Conservation (phyloP, 805 yeast species). For the Peterozyma xylosa region DNA sequence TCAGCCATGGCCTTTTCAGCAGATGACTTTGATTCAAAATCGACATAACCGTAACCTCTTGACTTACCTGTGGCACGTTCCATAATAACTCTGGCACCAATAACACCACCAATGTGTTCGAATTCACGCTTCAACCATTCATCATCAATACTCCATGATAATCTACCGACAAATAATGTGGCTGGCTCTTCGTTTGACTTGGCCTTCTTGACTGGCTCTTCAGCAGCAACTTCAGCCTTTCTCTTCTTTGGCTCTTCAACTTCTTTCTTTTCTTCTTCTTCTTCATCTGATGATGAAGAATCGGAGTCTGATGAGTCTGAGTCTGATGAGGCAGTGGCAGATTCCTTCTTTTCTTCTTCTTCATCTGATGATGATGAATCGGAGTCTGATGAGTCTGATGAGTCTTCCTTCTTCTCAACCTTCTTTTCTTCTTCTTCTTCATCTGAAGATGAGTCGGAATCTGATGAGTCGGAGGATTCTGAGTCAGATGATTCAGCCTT, state of each 20-base stretch:
- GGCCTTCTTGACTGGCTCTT: constrained; percentile 43
- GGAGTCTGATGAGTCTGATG: constrained; percentile 12
- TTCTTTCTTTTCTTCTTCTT: constrained; percentile 25
- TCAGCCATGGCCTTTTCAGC: constrained; percentile 85
- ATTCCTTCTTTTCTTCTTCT: constrained; percentile 8
- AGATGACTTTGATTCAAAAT: constrained; percentile 65
- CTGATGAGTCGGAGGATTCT: constrained; percentile 10
- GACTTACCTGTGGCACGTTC: constrained; percentile 91
- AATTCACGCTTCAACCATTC: constrained; percentile 89
- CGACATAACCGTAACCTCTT: constrained; percentile 97
- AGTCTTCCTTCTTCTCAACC: constrained; percentile 7
- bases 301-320: constrained; percentile 9
- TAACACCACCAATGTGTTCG: constrained; percentile 73
- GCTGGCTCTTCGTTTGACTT: constrained; percentile 55
- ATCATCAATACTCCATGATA: constrained; percentile 96
- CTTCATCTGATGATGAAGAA: constrained; percentile 19
- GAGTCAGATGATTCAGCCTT: constrained; percentile 15
- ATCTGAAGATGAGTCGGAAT: constrained; percentile 11
- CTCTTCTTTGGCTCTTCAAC: constrained; percentile 31
- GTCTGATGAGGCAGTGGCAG: constrained; percentile 11
- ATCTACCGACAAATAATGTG: constrained; percentile 92
- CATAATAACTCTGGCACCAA: constrained; percentile 85
- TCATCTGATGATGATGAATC: constrained; percentile 5
- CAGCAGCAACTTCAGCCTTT: constrained; percentile 31
- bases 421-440: constrained; percentile 11